Percentiles rank a stretch among this genome's conserved stretches.
phyloP scores from a whole-genome alignment of 768 basidiomycete genomes.

The Boletus insuetus region DNA sequence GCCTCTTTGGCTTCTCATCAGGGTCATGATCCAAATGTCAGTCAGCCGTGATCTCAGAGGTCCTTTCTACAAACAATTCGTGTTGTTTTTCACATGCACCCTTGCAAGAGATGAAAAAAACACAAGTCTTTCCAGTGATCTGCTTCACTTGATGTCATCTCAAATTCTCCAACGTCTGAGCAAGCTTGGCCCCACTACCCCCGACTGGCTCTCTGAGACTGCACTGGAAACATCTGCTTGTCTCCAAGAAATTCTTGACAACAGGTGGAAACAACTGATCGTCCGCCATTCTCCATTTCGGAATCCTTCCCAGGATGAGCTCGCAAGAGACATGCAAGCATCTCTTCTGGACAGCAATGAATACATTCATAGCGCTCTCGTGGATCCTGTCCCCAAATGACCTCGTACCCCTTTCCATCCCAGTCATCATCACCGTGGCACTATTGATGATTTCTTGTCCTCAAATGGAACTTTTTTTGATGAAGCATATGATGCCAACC shows the following conservation, averaged over 20 bases:
- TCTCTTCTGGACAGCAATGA: no score
- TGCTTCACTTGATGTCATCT: conserved; percentile 24
- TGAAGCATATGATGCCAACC: conserved; percentile 1
- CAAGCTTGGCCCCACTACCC: conserved; percentile 12
- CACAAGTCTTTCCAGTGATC: conserved; percentile 11
- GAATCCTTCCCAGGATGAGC: background rate
- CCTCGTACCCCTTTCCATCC: no score
- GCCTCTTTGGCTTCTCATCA: conserved; percentile 32
- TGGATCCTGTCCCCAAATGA: no score
- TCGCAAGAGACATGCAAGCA: no score
- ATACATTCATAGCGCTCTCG: no score
- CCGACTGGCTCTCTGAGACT: conserved; percentile 35
- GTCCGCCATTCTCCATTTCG: conserved; percentile 23
- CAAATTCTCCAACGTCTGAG: conserved; percentile 18
- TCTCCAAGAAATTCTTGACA: conserved; percentile 22
- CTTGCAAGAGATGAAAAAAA: conserved; percentile 20
- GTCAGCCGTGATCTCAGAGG: conserved; percentile 3
- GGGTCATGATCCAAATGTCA: conserved; percentile 30
- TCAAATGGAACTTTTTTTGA: background rate
- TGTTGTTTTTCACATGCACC: conserved; percentile 37
- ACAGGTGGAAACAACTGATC: conserved; percentile 34
- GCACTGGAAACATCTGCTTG: conserved; percentile 33
- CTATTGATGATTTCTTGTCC: no score
- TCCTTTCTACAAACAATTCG: conserved; percentile 44
- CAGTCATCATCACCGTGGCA: no score